Evolutionary conservation across 192 early-diverging fungal species (phyloP), one percentile per base, ranked within the genome.

Genomic region (Linnemannia exigua): DNA sequence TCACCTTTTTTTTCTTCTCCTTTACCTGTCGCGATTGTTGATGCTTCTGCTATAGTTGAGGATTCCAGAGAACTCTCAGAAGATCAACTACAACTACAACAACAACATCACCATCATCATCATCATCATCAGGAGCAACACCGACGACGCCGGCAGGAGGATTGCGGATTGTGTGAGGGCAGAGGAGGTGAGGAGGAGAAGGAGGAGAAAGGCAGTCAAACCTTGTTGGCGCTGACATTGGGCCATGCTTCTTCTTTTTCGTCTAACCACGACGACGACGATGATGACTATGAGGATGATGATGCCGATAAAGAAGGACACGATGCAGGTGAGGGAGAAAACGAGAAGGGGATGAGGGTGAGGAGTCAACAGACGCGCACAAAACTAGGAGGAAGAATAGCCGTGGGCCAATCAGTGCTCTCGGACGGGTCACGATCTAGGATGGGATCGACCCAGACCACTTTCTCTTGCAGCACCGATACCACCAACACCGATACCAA

Each of bases 351-450:
- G 54, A 5, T 19, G 50, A 11, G 9, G 54, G 54, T 2, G 54
- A n/a, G 54, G 54, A 25, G 58, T 11, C 25, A 9, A 28, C 58
- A 63, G 25, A 63, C 58, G 58, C 58, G 58, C 58, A 63, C 28
- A 63, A 63, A 31, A 63, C 58, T 63, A 63, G 58, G 58, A 63
- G 58, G 58, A 52, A 17, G 50, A 63, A 63, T 63, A 63, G 11
- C 58, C 58, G 58, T 3, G 25, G 58, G 58, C 58, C 58, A 63
- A 63, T 63, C 58, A 63, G 11, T 25, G 28, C 12, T 3, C 58
- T 33, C 28, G 12, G 25, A 11, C 28, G 28, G 28, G 58, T 31
- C 58, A 63, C 58, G 58, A 2, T 63, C 12, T 61, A 61, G 58
- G 58, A 61, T 1, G 12, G 58, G 58, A 63, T 63, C 58, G 1